Evolutionary conservation across 2,329 filamentous ascomycete genomes (phyloP).

Genomic region (Sporothrix curviconia): DNA sequence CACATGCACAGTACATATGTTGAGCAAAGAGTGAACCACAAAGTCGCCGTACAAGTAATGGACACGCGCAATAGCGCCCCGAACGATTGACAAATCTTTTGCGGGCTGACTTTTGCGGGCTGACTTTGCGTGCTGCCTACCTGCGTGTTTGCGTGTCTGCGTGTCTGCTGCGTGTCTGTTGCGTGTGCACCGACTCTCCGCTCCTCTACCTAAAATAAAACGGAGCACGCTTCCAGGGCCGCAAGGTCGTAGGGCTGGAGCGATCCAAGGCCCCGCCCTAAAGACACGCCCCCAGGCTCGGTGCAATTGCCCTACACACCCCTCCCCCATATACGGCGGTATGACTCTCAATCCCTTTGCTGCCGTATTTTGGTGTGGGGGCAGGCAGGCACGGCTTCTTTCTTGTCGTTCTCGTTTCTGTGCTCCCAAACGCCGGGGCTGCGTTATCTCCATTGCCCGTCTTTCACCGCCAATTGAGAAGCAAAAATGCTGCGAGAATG

Average conservation of each 20-base stretch:
- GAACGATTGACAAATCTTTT: too few relatives aligned
- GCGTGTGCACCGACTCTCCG: slow-evolving; percentile 7
- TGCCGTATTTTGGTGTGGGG: neutral
- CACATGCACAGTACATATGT: too few relatives aligned
- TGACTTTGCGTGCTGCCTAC: too few relatives aligned
- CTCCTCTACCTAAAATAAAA: too few relatives aligned
- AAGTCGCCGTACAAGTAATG: too few relatives aligned
- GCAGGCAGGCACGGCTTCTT: too few relatives aligned
- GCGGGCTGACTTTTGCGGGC: too few relatives aligned
- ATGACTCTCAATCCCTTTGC: neutral
- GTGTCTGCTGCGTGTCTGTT: neutral
- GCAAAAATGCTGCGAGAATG: neutral
- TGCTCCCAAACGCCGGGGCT: neutral
- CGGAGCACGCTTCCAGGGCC: neutral
- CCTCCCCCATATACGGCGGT: neutral
- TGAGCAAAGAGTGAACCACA: too few relatives aligned
- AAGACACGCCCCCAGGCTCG: neutral
- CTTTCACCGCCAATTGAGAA: neutral
- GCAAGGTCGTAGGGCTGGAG: slow-evolving; percentile 7
- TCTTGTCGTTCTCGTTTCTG: neutral
- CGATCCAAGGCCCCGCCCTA: neutral
- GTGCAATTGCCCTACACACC: neutral
- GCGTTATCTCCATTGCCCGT: neutral
- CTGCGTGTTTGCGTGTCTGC: neutral
- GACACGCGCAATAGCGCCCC: too few relatives aligned